Percentiles rank a stretch among this genome's conserved stretches.
phyloP scores from a whole-genome alignment of 2,329 filamentous ascomycete species.

The Blastomyces emzantsi region DNA sequence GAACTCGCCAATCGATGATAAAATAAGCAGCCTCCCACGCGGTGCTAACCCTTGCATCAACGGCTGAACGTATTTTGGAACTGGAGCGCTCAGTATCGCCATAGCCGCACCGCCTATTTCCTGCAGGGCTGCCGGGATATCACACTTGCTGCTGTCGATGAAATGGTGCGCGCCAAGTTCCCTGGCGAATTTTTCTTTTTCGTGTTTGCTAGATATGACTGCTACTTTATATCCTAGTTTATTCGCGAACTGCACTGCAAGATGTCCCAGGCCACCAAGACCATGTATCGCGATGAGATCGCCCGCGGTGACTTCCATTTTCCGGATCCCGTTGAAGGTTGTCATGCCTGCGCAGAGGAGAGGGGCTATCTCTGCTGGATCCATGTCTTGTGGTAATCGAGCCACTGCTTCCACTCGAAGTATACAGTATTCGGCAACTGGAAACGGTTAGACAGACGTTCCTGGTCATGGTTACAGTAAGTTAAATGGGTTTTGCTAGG shows the following conservation, averaged over 20 bases:
- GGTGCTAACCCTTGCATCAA: conserved; percentile 28
- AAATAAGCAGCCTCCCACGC: conserved; percentile 29
- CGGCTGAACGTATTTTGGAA: conserved; percentile 25
- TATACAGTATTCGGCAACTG: conserved; percentile 32
- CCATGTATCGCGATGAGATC: conserved; percentile 44
- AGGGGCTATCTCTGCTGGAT: conserved; percentile 39
- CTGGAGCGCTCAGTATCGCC: conserved; percentile 33
- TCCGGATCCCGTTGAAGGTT: conserved; percentile 42
- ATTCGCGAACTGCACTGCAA: conserved; percentile 45
- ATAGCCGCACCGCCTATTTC: conserved; percentile 30
- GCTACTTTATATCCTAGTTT: conserved; percentile 46
- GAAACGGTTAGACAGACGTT: conserved; percentile 2
- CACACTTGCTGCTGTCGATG: conserved; percentile 38
- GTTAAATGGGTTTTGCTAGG: neutral
- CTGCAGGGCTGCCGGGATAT: conserved; percentile 28
- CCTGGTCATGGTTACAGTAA: neutral
- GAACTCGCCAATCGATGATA: conserved; percentile 24
- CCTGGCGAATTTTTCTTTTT: conserved; percentile 46
- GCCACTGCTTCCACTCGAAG: conserved; percentile 34
- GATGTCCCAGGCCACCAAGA: conserved; percentile 44
- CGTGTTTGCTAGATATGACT: conserved; percentile 40
- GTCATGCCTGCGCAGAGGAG: conserved; percentile 45
- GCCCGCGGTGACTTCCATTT: conserved; percentile 40
- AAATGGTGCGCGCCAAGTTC: conserved; percentile 50
- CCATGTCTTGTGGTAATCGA: conserved; percentile 38